Base-by-base conservation (phyloP, 768 basidiomycete species). In the Polyporus arcularius region DNA sequence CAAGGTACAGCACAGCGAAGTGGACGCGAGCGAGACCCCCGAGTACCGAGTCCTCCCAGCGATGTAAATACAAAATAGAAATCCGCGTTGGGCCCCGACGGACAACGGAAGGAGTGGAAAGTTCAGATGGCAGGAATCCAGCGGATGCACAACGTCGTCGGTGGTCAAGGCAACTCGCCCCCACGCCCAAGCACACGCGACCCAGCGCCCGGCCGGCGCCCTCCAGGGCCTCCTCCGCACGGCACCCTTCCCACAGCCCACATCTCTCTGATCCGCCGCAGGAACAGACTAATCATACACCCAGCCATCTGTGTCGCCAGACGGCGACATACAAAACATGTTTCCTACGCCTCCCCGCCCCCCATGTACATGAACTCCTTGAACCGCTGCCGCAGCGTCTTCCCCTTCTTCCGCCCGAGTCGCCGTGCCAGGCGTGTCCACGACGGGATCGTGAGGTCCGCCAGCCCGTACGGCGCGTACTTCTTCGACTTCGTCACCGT, bases 291-390 rank as follows among this genome's bases (percentile, higher is more conserved):
- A 46, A 58, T 56, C 26, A 48, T 65, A 52, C 50, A 52, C 38
- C 50, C 21, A 26, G 21, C 21, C 21, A 26, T 26, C 21, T 26
- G 21, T 26, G 21, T 26, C 21, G 21, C 21, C 21, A 26, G 21
- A 3, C 5, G 4, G 8, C 18, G 26, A 8, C 26, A 12, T 26
- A 48, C 21, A 48, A 18, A 48, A 26, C 28, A 18, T 28, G 46
- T 21, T 26, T 47, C 10, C 57, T 56, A 65, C 61, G 55, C 62
- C 61, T 61, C 61, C 47, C 58, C 66, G 43, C 58, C 60, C 7
- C 80, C 83, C 72, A 87, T 79, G 72, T 85, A 93, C 93, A 96
- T 94, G 74, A 85, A 86, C 72, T 78, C 73, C 68, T 78, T 78
- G 75, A 93, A 96, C 73, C 75, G 74, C 70, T 78, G 79, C 72